Base-by-base conservation (phyloP, 2,329 filamentous ascomycete genomes). In the Ambrosiella cleistominuta region DNA sequence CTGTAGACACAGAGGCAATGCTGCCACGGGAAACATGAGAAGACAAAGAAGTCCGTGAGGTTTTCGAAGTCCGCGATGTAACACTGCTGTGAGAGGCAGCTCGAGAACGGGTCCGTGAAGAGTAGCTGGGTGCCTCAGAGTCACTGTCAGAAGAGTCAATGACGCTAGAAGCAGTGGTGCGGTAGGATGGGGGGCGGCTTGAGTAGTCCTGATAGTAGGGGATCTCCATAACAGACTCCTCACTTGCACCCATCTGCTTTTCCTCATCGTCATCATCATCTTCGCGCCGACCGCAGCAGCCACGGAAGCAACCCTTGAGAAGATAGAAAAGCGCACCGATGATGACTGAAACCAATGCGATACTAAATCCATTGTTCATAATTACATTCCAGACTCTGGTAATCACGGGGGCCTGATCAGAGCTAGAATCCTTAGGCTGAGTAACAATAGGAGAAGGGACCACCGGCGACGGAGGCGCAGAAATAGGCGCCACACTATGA, bases 21-120 rank as follows among this genome's bases (percentile, higher is more conserved):
- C 54, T 57, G 35, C 38, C 40, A 36, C 39, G 47, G 6, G 58
- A 59, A 12, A 56, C 39, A 38, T 56, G 53, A 4, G 58, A 60
- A 19, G 47, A 36, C 11, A 52, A 37, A 1, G 56, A 57, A 4
- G 47, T 35, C 6, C 37, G 56, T 2, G 56, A 57, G 4, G 37
- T 40, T 17, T 47, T 47, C 15, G 58, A 59, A 12, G 49, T 39
- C 6, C 44, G 51, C 36, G 54, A 57, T 19, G 39, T 6, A 9
- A 27, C 40, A 13, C 55, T 60, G 12, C 54, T 57, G 8, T 51
- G 47, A 7, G 58, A 60, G 19, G 59, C 53, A 35, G 59, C 59
- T 7, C 59, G 59, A 13, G 50, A 19, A 36, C 59, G 50, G 42
- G 42, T 27, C 9, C 19, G 19, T 19, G 17, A 27, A 39, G 27